Conservation (phyloP, 2,329 filamentous ascomycete species). For the Neofusicoccum ribis region DNA sequence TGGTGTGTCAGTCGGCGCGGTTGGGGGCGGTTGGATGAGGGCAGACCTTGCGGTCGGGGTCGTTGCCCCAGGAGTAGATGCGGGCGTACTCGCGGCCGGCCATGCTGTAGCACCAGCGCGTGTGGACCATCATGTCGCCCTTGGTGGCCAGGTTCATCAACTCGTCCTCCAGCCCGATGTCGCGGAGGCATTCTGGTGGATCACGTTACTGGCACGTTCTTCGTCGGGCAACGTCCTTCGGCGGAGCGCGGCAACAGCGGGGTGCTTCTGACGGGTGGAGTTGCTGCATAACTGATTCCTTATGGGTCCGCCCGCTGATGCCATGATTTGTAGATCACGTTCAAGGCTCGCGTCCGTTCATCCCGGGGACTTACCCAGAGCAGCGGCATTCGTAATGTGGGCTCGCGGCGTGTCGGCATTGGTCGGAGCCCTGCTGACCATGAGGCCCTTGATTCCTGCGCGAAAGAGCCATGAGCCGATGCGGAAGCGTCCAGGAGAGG, state of each 20-base stretch:
- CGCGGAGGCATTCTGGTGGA: slow-evolving; percentile 46
- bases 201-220: too few species aligned
- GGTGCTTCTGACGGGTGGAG: too few species aligned
- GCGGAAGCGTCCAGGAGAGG: neutral
- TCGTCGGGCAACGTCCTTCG: too few species aligned
- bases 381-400: slow-evolving; percentile 62
- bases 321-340: too few species aligned
- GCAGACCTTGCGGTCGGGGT: slow-evolving; percentile 31
- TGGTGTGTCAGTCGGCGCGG: too few species aligned
- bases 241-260: too few species aligned
- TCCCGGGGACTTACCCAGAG: slow-evolving; percentile 39
- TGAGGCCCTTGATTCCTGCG: slow-evolving; percentile 53
- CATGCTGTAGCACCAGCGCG: slow-evolving; percentile 47
- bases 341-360: too few species aligned
- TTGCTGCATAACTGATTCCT: too few species aligned
- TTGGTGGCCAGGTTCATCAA: slow-evolving; percentile 34
- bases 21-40: too few species aligned
- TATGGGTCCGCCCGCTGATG: too few species aligned
- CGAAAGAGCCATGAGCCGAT: neutral
- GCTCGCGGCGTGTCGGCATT: slow-evolving; percentile 60
- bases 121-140: slow-evolving; percentile 41
- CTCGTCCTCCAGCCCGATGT: slow-evolving; percentile 45
- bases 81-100: slow-evolving; percentile 47
- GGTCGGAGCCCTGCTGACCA: slow-evolving; percentile 52
- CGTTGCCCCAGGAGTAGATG: slow-evolving; percentile 46